Evolutionary conservation across 2,329 filamentous ascomycete species (phyloP).

Genomic region (Davidsoniella virescens): DNA sequence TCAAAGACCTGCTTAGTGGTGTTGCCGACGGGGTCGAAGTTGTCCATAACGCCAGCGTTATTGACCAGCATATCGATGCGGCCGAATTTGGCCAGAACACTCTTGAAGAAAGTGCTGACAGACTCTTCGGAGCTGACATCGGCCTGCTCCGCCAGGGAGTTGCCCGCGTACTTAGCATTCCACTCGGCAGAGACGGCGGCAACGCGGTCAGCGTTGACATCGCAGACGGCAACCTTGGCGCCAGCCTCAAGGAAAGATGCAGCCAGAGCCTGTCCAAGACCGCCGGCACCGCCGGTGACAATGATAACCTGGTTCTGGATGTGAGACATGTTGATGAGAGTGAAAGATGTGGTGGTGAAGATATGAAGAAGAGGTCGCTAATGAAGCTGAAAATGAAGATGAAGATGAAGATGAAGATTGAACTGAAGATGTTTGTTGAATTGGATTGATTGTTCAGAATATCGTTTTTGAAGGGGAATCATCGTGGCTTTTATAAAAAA

Average conservation of each 20-base stretch:
- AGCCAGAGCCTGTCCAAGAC: constrained; percentile 17
- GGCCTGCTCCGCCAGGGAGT: constrained; percentile 18
- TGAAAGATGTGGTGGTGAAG: neutral
- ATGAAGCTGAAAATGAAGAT: too few species aligned
- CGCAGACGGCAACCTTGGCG: constrained; percentile 20
- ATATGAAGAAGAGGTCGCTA: neutral
- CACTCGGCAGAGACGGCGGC: constrained; percentile 16
- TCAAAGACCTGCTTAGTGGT: constrained; percentile 33
- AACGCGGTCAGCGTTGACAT: constrained; percentile 19
- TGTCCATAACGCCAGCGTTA: constrained; percentile 41
- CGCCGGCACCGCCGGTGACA: constrained; percentile 14
- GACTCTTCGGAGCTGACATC: constrained; percentile 24
- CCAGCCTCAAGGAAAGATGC: constrained; percentile 21
- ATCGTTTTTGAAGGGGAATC: too few species aligned
- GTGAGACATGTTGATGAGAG: neutral
- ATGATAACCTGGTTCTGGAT: constrained; percentile 7
- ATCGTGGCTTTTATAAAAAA: too few species aligned
- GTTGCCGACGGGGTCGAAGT: constrained; percentile 34
- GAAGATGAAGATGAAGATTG: too few species aligned
- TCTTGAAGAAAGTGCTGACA: constrained; percentile 17
- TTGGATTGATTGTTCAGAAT: too few species aligned
- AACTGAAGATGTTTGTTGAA: too few species aligned
- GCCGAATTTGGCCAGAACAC: constrained; percentile 15
- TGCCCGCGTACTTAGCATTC: constrained; percentile 16
- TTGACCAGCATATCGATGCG: constrained; percentile 37